Base-by-base conservation (phyloP, 73 alveolate species). In the Paramecium caudatum region DNA sequence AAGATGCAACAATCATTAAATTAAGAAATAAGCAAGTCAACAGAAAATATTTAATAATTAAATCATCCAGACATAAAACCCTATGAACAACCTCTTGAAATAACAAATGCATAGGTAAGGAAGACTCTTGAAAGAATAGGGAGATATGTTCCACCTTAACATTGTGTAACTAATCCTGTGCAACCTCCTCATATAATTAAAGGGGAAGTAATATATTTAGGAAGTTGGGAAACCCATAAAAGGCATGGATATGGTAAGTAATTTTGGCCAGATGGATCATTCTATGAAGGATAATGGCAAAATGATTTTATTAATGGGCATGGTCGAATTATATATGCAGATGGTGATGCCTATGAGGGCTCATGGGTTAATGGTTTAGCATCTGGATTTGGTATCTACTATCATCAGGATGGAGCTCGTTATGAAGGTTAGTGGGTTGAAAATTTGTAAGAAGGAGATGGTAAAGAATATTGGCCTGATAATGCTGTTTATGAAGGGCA, bases 401-500 rank as follows among this genome's bases (percentile, higher is more conserved):
- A 41, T 61, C 88, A 50, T 41, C 33, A 47, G 19, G 93, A 92
- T 47, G 96, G 96, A 43, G 84, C 90, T 17, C 39, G 55, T 13
- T 92, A 92, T 92, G 91, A 69, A 50, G 96, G 96, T n/a, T 81
- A 70, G 82, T 92, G 96, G 96, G 47, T 82, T 13, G 84, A 92
- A 55, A 80, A 90, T 88, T 41, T 82, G 37, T 88, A 92, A 63
- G 93, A 92, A 46, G 94, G 94, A 46, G 55, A 82, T 47, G 97
- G 97, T n/a, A 88, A 90, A 86, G 97, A 93, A 78, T 90, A 74
- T 34, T 93, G 97, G 94, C 96, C 96, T 32, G 94, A 93, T 83
- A 90, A 92, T n/a, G 41, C 97, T 12, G 21, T 46, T 63, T 93
- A 82, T 91, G 96, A 92, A 70, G 97, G 97, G 25, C 45, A 91